phyloP scores from a whole-genome alignment of 768 basidiomycete genomes.

The Podaxis rugospora region DNA sequence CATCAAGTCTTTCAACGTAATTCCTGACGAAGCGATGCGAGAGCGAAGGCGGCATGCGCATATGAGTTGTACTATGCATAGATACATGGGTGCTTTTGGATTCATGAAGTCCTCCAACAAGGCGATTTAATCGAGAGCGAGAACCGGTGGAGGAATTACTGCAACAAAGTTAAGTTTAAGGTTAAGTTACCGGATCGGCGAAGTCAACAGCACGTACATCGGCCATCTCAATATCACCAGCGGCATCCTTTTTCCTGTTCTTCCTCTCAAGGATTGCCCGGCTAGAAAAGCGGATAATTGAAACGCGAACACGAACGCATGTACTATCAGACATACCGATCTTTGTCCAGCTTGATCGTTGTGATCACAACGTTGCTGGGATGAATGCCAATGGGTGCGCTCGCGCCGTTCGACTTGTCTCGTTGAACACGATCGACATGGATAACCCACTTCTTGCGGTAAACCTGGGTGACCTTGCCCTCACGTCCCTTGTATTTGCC shows the following conservation, averaged over 20 bases:
- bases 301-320: neutral
- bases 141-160: constrained; percentile 30
- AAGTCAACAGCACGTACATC: constrained; percentile 50
- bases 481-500: constrained; percentile 99
- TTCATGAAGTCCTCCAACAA: constrained; percentile 23
- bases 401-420: constrained; percentile 96
- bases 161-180: constrained; percentile 12
- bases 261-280: constrained; percentile 87
- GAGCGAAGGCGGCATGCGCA: constrained; percentile 37
- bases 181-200: constrained; percentile 8
- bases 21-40: neutral
- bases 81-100: constrained; percentile 64
- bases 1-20: neutral
- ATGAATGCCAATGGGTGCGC: constrained; percentile 91
- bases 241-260: constrained; percentile 62
- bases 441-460: constrained; percentile 99
- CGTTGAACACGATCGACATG: constrained; percentile 97
- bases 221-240: constrained; percentile 72
- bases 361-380: constrained; percentile 96
- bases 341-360: constrained; percentile 90
- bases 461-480: constrained; percentile 96
- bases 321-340: constrained; percentile 46
- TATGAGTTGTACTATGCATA: constrained; percentile 56
- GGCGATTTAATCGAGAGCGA: constrained; percentile 19
- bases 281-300: constrained; percentile 30